phyloP scores from a whole-genome alignment of 2,329 filamentous ascomycete species.

The Sphaceloma murrayae region DNA sequence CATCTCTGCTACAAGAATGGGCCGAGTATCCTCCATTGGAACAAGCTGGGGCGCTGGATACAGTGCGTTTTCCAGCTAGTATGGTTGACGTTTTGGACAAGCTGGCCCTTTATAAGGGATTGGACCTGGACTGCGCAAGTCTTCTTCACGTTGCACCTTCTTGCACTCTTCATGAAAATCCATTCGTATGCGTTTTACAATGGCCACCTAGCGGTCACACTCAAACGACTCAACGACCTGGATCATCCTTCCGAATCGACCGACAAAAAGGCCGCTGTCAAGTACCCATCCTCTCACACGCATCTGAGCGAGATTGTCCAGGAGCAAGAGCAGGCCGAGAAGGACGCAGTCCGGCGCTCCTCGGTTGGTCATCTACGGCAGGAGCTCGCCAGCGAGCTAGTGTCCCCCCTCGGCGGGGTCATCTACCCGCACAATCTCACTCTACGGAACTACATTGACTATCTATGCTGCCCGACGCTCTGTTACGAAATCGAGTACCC shows the following conservation, averaged over 20 bases:
- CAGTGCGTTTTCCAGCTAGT: conserved; percentile 71
- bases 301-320: conserved; percentile 46
- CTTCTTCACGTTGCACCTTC: conserved; percentile 81
- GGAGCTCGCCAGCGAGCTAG: conserved; percentile 81
- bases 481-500: conserved; percentile 98
- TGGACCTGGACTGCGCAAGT: conserved; percentile 99
- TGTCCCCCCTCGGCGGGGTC: conserved; percentile 77
- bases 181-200: conserved; percentile 99
- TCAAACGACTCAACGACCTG: conserved; percentile 67
- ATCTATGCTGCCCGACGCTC: conserved; percentile 81
- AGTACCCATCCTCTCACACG: conserved; percentile 52
- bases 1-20: conserved; percentile 57
- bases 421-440: conserved; percentile 88
- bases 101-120: conserved; percentile 68
- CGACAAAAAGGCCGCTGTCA: conserved; percentile 51
- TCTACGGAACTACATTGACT: conserved; percentile 72
- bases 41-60: conserved; percentile 62
- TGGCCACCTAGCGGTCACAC: conserved; percentile 80
- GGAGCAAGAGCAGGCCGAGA: conserved; percentile 21
- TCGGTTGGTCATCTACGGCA: conserved; percentile 61
- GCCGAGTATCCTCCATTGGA: conserved; percentile 57
- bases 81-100: conserved; percentile 71
- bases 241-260: conserved; percentile 52
- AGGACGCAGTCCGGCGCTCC: conserved; percentile 22
- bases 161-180: conserved; percentile 97